Evolutionary conservation across 257 asterid genomes (phyloP).

Genomic region (Mentha longifolia): DNA sequence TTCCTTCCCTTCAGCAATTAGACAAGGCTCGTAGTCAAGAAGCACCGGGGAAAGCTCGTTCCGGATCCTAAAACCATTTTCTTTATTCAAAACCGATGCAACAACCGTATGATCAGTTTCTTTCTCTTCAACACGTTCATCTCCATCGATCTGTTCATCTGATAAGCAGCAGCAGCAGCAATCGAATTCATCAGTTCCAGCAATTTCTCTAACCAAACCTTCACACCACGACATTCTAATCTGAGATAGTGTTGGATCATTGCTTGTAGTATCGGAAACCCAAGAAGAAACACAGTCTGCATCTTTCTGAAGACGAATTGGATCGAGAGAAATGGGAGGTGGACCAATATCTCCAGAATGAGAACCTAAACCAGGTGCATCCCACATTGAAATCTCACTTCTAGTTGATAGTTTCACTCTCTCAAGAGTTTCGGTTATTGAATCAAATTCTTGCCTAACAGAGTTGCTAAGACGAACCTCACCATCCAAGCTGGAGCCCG

Average conservation of each 20-base stretch:
- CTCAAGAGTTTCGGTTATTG: conserved; percentile 32
- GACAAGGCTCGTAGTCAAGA: conserved; percentile 57
- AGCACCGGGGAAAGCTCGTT: conserved; percentile 46
- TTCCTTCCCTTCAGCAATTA: conserved; percentile 42
- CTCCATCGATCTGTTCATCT: conserved; percentile 57
- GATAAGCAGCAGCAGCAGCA: conserved; percentile 72
- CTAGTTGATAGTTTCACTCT: conserved; percentile 41
- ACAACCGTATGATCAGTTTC: conserved; percentile 13
- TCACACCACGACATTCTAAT: conserved; percentile 86
- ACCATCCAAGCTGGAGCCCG: no score
- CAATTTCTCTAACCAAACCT: conserved; percentile 39
- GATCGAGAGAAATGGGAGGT: conserved; percentile 27
- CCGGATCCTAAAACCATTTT: conserved; percentile 26
- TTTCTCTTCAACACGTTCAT: conserved; percentile 1
- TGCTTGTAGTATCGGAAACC: conserved; percentile 54
- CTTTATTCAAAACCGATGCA: conserved; percentile 27
- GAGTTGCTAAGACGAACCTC: conserved; percentile 55
- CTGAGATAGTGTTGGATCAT: conserved; percentile 51
- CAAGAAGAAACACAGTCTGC: conserved; percentile 52
- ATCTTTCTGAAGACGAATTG: conserved; percentile 22
- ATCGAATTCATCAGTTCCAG: conserved; percentile 60
- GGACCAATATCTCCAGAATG: conserved; percentile 30
- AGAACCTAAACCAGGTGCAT: conserved; percentile 40
- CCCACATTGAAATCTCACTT: conserved; percentile 38
- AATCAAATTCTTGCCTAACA: conserved; percentile 40